Conservation (phyloP, 306 rosid species). For the Begonia peltatifolia region DNA sequence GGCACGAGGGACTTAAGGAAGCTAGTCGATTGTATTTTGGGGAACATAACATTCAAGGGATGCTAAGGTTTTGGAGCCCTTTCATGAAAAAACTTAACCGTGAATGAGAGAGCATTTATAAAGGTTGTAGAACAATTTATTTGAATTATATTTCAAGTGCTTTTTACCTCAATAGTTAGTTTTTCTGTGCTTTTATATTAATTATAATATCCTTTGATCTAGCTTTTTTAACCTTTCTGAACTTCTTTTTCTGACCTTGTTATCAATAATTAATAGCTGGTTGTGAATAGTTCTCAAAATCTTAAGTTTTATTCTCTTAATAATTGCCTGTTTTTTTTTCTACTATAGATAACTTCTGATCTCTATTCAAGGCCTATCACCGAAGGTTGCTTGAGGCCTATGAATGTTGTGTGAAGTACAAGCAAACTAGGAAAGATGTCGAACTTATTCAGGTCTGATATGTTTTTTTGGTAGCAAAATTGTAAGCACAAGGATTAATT, state of each 20-base stretch:
- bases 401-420: slow-evolving; percentile 86
- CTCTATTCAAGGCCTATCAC: slow-evolving; percentile 55
- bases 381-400: slow-evolving; percentile 80
- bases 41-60: slow-evolving; percentile 91
- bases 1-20: slow-evolving; percentile 96
- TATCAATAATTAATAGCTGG: not conserved
- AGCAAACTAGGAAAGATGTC: slow-evolving; percentile 86
- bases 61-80: slow-evolving; percentile 93
- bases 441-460: slow-evolving; percentile 86
- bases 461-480: not conserved
- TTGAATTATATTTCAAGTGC: no score
- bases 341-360: not conserved
- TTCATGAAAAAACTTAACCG: slow-evolving; percentile 76
- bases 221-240: not conserved
- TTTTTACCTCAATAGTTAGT: no score
- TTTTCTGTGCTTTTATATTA: no score
- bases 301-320: not conserved
- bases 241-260: not conserved
- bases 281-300: not conserved
- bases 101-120: slow-evolving; percentile 87
- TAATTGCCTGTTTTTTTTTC: not conserved
- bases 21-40: slow-evolving; percentile 97
- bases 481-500: no score
- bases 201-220: slow-evolving; percentile 1
- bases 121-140: slow-evolving; percentile 40